Percentiles rank a stretch among this genome's conserved stretches.
Evolutionary conservation across 805 yeast species (phyloP).

Genomic region (Yamadazyma philogaea): DNA sequence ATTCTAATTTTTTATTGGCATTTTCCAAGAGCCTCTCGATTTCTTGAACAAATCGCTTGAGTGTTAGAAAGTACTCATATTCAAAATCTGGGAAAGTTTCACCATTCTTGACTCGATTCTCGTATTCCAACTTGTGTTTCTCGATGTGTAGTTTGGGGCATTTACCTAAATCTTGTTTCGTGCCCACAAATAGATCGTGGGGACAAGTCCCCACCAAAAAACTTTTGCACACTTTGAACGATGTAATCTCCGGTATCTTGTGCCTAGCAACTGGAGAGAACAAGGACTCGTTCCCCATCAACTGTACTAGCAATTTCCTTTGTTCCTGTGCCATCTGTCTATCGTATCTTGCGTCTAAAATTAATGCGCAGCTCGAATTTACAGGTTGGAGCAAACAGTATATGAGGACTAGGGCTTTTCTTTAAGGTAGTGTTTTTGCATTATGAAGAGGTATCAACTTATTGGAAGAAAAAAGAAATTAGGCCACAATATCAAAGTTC

Average conservation of each 20-base stretch:
- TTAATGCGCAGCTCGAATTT: slow-evolving; percentile 1
- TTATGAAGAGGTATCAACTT: slow-evolving; percentile 40
- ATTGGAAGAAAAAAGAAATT: slow-evolving; percentile 35
- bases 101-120: slow-evolving; percentile 41
- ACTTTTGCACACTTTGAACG: slow-evolving; percentile 64
- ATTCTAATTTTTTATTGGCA: slow-evolving; percentile 64
- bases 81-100: slow-evolving; percentile 51
- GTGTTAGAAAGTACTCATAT: slow-evolving; percentile 44
- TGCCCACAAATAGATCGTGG: slow-evolving; percentile 74
- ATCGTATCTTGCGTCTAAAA: too few relatives aligned
- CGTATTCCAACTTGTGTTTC: slow-evolving; percentile 69
- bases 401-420: background rate
- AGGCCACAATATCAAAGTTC: slow-evolving; percentile 9
- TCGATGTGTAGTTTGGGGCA: slow-evolving; percentile 77
- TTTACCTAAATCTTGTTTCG: slow-evolving; percentile 78
- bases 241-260: slow-evolving; percentile 41
- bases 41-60: slow-evolving; percentile 51
- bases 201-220: slow-evolving; percentile 87
- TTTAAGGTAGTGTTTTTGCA: background rate
- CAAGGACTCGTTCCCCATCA: slow-evolving; percentile 67
- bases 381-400: background rate
- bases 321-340: slow-evolving; percentile 71
- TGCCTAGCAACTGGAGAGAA: slow-evolving; percentile 27
- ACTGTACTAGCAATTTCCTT: slow-evolving; percentile 68
- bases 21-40: slow-evolving; percentile 61